Conservation (phyloP, 1,139 yeast species). For the Blastobotrys ciferrii region DNA sequence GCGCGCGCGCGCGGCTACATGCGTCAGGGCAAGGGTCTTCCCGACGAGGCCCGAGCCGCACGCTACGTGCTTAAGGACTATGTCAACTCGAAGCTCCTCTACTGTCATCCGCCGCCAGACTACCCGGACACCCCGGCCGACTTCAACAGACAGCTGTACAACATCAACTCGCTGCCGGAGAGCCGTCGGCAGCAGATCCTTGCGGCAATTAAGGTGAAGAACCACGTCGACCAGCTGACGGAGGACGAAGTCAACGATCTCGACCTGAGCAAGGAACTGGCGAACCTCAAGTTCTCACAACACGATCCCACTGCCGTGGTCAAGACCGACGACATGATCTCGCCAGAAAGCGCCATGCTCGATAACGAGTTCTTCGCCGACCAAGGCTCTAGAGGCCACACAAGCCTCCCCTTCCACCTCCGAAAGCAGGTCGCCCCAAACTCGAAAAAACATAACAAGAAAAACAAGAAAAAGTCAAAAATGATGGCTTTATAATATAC, state of each 20-base stretch:
- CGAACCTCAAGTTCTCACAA: slow-evolving; percentile 73
- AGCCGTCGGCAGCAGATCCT: slow-evolving; percentile 67
- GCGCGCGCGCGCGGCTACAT: slow-evolving; percentile 96
- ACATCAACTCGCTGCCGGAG: slow-evolving; percentile 57
- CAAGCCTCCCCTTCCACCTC: slow-evolving; percentile 72
- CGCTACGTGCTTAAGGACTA: slow-evolving; percentile 91
- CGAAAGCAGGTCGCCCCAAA: slow-evolving; percentile 34
- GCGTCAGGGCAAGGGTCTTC: slow-evolving; percentile 90
- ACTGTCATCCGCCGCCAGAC: slow-evolving; percentile 82
- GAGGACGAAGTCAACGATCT: slow-evolving; percentile 44
- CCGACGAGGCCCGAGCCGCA: slow-evolving; percentile 95
- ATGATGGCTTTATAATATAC: slow-evolving; percentile 2
- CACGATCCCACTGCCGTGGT: slow-evolving; percentile 44
- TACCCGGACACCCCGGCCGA: slow-evolving; percentile 37
- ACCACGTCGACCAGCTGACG: slow-evolving; percentile 14
- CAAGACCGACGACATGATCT: slow-evolving; percentile 35
- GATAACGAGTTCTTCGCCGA: slow-evolving; percentile 81
- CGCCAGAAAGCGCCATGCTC: slow-evolving; percentile 53
- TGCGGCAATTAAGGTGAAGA: slow-evolving; percentile 25
- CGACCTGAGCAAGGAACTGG: slow-evolving; percentile 67
- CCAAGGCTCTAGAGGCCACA: slow-evolving; percentile 60
- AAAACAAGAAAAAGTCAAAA: slow-evolving; percentile 56
- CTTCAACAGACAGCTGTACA: slow-evolving; percentile 74
- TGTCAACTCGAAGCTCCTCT: slow-evolving; percentile 85
- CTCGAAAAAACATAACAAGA: slow-evolving; percentile 75